A percentile compares a stretch with the other conserved stretches of the same genome.
These are phyloP conservation scores for Heliosperma pusillum DNA, from an alignment of 148 eudicot species.

Conservation along the genomic window DNA sequence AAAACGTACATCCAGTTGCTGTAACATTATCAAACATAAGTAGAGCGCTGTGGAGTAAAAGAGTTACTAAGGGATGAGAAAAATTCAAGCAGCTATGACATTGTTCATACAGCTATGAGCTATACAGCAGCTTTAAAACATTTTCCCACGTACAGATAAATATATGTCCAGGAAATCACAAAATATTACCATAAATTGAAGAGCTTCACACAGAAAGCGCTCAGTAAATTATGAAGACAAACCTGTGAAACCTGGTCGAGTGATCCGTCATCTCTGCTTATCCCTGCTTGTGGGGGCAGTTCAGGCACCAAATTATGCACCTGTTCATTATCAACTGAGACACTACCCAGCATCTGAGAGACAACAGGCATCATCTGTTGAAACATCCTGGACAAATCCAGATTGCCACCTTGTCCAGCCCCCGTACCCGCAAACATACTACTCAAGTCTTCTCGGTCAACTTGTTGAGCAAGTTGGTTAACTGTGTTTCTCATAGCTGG, in stretches of 20 bases:
- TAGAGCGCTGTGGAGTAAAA: no score
- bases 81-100: no score
- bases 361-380: constrained; percentile 99
- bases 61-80: no score
- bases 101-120: no score
- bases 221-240: constrained; percentile 13
- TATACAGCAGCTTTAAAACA: neutral
- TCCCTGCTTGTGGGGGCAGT: constrained; percentile 22
- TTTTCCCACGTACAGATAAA: neutral
- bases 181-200: neutral
- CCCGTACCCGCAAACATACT: constrained; percentile 58
- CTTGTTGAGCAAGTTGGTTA: constrained; percentile 86
- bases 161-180: neutral
- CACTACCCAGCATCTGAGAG: constrained; percentile 76
- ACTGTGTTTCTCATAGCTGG: constrained; percentile 86
- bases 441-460: constrained; percentile 55
- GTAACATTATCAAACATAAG: no score
- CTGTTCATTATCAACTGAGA: constrained; percentile 32
- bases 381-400: constrained; percentile 80
- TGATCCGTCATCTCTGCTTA: constrained; percentile 25
- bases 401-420: constrained; percentile 53
- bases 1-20: no score
- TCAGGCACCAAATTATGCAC: constrained; percentile 25
- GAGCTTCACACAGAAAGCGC: neutral
- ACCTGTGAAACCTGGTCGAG: constrained; percentile 45